These are phyloP conservation scores for Crotalaria pallida DNA, from an alignment of 306 rosid genomes.

Conservation along the genomic window DNA sequence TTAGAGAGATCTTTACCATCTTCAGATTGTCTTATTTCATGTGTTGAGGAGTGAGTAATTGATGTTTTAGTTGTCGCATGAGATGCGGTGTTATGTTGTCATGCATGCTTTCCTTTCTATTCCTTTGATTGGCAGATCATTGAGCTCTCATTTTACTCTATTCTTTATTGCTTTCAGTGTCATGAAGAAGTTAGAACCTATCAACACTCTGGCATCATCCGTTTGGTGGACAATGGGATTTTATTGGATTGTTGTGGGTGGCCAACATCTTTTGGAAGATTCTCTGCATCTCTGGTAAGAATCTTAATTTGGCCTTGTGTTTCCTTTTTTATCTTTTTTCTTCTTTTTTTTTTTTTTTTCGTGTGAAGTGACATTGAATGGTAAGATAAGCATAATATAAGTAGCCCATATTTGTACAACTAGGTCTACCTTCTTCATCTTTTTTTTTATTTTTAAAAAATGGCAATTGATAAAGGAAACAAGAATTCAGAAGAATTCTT, in stretches of 20 bases:
- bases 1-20: not conserved
- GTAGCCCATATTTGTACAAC: not conserved
- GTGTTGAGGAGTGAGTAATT: conserved; percentile 13
- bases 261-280: conserved; percentile 71
- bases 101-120: not conserved
- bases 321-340: too few relatives aligned
- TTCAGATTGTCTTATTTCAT: not conserved
- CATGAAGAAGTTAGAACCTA: conserved; percentile 58
- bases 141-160: conserved; percentile 9
- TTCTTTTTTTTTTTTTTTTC: not conserved
- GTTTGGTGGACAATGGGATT: conserved; percentile 88
- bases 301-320: not conserved
- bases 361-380: not conserved
- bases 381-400: not conserved
- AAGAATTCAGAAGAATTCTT: not conserved
- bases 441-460: too few relatives aligned
- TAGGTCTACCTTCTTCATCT: not conserved
- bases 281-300: conserved; percentile 78
- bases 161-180: conserved; percentile 37
- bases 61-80: conserved; percentile 5
- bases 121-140: not conserved
- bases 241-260: conserved; percentile 83
- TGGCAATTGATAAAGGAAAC: not conserved
- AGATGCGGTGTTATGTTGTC: conserved; percentile 1
- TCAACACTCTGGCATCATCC: conserved; percentile 57